A percentile compares a stretch with the other conserved stretches of the same genome.
Evolutionary conservation across 768 basidiomycete species (phyloP).

Genomic region (Amanita exitialis): DNA sequence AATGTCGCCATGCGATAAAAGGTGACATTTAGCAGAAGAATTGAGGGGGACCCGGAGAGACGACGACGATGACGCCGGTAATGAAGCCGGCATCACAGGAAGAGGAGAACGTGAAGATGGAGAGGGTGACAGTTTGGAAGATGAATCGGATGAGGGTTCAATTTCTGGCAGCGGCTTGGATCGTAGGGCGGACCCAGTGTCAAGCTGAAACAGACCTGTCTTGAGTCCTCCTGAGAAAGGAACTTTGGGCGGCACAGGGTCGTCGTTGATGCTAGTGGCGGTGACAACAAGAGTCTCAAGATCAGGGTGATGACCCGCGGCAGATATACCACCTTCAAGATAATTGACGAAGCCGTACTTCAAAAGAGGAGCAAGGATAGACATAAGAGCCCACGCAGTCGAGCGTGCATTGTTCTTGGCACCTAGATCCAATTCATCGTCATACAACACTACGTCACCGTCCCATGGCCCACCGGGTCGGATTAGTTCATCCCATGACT

Average conservation of each 20-base stretch:
- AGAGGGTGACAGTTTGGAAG: constrained; percentile 24
- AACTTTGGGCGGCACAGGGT: constrained; percentile 6
- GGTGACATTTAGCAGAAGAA: constrained; percentile 6
- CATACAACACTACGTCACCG: constrained; percentile 67
- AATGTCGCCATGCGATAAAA: constrained; percentile 15
- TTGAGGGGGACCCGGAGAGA: constrained; percentile 10
- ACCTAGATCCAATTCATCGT: constrained; percentile 65
- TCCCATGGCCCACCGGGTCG: constrained; percentile 48
- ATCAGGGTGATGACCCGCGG: constrained; percentile 46
- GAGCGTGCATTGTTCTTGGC: constrained; percentile 44
- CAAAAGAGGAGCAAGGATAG: constrained; percentile 51
- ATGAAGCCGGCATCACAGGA: constrained; percentile 41
- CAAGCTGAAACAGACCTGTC: constrained; percentile 55
- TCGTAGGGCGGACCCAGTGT: constrained; percentile 44
- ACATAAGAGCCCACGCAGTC: constrained; percentile 64
- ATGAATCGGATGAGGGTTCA: constrained; percentile 33
- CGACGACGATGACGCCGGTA: constrained; percentile 20
- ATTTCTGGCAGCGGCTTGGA: constrained; percentile 47
- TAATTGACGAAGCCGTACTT: constrained; percentile 50
- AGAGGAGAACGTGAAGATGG: constrained; percentile 36
- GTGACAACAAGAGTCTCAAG: constrained; percentile 43
- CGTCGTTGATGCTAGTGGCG: constrained; percentile 18
- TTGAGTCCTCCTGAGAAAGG: constrained; percentile 13
- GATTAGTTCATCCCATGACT: constrained; percentile 59
- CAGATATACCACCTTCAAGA: constrained; percentile 61